A percentile compares a stretch with the other conserved stretches of the same genome.
These are phyloP conservation scores for Gautieria morchelliformis DNA, from an alignment of 768 basidiomycete species.

Conservation along the genomic window DNA sequence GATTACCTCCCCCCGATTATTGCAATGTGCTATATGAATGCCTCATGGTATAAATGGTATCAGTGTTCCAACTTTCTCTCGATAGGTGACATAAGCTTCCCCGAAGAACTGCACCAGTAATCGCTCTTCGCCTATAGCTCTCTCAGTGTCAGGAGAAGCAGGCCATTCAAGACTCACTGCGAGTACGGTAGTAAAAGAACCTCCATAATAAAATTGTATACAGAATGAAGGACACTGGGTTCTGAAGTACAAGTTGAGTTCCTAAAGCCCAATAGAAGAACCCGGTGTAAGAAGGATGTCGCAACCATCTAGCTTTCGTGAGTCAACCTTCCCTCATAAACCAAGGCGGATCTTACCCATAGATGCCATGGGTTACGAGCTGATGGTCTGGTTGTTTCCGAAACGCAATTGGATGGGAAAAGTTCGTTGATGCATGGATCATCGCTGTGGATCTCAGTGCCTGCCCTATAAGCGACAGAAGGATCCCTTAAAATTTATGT, in stretches of 20 bases:
- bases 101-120: slow-evolving; percentile 85
- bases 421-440: slow-evolving; percentile 90
- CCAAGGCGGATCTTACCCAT: slow-evolving; percentile 44
- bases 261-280: slow-evolving; percentile 98
- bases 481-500: slow-evolving; percentile 39
- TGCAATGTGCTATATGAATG: background rate
- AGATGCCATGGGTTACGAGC: slow-evolving; percentile 85
- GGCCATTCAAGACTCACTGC: slow-evolving; percentile 41
- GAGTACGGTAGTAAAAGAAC: slow-evolving; percentile 79
- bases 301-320: slow-evolving; percentile 50
- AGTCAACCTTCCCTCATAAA: slow-evolving; percentile 9
- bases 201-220: slow-evolving; percentile 67
- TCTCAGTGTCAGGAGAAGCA: background rate
- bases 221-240: slow-evolving; percentile 59
- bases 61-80: slow-evolving; percentile 67
- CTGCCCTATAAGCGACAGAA: slow-evolving; percentile 63
- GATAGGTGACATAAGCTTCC: slow-evolving; percentile 71
- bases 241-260: slow-evolving; percentile 86
- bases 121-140: slow-evolving; percentile 61
- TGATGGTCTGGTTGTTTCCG: slow-evolving; percentile 62
- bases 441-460: slow-evolving; percentile 80
- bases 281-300: slow-evolving; percentile 94
- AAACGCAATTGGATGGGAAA: slow-evolving; percentile 82
- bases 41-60: slow-evolving; percentile 75
- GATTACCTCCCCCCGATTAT: too few species aligned